These are phyloP conservation scores for Firmiana major DNA, from an alignment of 345 rosid species.

Conservation along the genomic window DNA sequence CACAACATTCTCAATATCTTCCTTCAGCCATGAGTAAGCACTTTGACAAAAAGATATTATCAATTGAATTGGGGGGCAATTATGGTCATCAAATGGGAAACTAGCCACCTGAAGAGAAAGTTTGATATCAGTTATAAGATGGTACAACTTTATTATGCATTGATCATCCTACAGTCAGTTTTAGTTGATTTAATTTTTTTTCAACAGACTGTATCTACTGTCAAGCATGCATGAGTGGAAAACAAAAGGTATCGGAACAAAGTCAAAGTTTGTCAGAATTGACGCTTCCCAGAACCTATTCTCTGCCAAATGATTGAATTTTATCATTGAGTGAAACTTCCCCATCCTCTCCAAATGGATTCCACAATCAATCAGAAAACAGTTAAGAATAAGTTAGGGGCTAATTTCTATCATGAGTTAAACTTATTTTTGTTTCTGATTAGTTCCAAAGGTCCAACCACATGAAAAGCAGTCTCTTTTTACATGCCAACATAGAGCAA, in stretches of 20 bases:
- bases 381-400: not conserved
- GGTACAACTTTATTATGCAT: not conserved
- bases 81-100: conserved; percentile 89
- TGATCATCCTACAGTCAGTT: not conserved
- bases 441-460: not conserved
- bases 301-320: not conserved
- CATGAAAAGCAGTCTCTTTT: not conserved
- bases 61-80: conserved; percentile 84
- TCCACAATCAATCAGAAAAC: not conserved
- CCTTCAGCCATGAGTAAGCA: conserved; percentile 86
- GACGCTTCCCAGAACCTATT: not conserved
- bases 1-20: conserved; percentile 88
- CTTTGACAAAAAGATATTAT: conserved; percentile 75
- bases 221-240: not conserved
- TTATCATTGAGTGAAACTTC: not conserved
- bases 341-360: not conserved
- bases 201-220: not conserved
- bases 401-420: not conserved
- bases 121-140: conserved; percentile 7
- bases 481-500: not conserved
- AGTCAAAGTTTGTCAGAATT: not conserved
- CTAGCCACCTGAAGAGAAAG: conserved; percentile 64
- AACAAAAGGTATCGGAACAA: not conserved
- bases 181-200: not conserved
- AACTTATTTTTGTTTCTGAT: not conserved